phyloP scores from a whole-genome alignment of 1,284 basidiomycete species.

The Cryptococcus wingfieldii region DNA sequence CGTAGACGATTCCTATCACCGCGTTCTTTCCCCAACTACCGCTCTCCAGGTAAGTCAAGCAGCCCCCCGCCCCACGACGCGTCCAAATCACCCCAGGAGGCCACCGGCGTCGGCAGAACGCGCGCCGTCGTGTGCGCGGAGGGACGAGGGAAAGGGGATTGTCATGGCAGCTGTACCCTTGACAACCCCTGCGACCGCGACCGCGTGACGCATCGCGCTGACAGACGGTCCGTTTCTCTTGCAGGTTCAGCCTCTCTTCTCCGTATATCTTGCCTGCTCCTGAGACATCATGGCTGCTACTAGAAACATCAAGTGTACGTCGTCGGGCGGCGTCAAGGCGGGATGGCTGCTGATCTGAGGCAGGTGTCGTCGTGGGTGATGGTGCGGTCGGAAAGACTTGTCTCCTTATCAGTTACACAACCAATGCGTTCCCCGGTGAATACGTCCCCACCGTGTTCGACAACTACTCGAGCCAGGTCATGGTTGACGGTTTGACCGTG shows the following conservation, averaged over 20 bases:
- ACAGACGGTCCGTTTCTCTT: neutral
- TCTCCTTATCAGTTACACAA: conserved; percentile 94
- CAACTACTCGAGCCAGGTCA: conserved; percentile 62
- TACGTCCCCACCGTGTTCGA: conserved; percentile 82
- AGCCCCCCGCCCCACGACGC: too few relatives aligned
- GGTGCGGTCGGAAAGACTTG: conserved; percentile 99
- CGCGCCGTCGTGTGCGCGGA: too few relatives aligned
- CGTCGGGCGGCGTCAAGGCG: neutral
- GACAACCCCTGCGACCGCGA: too few relatives aligned
- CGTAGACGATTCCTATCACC: too few relatives aligned
- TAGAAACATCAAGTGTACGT: conserved; percentile 34
- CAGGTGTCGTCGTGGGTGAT: conserved; percentile 90
- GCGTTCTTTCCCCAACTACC: too few relatives aligned
- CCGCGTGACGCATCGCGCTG: neutral
- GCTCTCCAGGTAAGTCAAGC: too few relatives aligned
- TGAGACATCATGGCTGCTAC: conserved; percentile 20
- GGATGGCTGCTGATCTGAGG: neutral
- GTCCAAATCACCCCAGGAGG: too few relatives aligned
- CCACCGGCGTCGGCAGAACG: too few relatives aligned
- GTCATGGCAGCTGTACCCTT: neutral
- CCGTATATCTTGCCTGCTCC: too few relatives aligned
- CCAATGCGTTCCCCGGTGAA: conserved; percentile 81
- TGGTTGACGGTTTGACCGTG: conserved; percentile 98
- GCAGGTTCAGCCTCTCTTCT: too few relatives aligned
- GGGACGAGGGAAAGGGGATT: too few relatives aligned